A percentile compares a stretch with the other conserved stretches of the same genome.
phyloP scores from a whole-genome alignment of 208 protist genomes.

The Trypanosomatidae sp. region DNA sequence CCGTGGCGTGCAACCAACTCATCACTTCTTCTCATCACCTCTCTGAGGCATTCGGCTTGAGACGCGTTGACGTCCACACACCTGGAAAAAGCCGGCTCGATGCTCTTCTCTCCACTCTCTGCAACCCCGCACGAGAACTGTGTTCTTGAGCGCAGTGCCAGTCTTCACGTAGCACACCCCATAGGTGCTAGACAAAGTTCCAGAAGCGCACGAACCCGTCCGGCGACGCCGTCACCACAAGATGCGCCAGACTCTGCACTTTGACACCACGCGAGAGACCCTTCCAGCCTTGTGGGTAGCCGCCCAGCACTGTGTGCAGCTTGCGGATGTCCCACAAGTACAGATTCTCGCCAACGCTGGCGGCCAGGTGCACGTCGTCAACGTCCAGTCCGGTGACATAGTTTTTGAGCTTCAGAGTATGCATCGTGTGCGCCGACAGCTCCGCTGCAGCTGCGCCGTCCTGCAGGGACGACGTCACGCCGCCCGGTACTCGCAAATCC shows the following conservation, averaged over 20 bases:
- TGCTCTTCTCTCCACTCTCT: background rate
- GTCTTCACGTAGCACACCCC: background rate
- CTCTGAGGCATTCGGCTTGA: background rate
- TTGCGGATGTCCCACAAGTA: slow-evolving; percentile 86
- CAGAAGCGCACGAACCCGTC: slow-evolving; percentile 83
- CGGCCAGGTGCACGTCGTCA: slow-evolving; percentile 73
- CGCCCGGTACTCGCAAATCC: slow-evolving; percentile 65
- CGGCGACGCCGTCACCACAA: slow-evolving; percentile 76
- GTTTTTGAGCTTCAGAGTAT: slow-evolving; percentile 79
- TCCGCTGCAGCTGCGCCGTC: slow-evolving; percentile 13
- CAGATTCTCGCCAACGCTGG: slow-evolving; percentile 79
- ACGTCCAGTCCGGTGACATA: slow-evolving; percentile 84
- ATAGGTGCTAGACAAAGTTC: slow-evolving; percentile 56
- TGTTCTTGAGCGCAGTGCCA: background rate
- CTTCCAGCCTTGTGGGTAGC: slow-evolving; percentile 77
- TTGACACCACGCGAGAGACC: slow-evolving; percentile 78
- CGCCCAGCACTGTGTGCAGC: slow-evolving; percentile 69
- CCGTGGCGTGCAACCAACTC: background rate
- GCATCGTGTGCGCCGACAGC: slow-evolving; percentile 40
- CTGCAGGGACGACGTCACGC: slow-evolving; percentile 31
- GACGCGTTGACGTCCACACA: background rate
- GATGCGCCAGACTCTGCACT: slow-evolving; percentile 42
- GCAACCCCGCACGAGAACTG: background rate
- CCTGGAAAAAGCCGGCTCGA: background rate
- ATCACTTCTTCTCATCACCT: background rate